phyloP scores from a whole-genome alignment of 2,329 filamentous ascomycete genomes.

The Xylariaceae sp. region DNA sequence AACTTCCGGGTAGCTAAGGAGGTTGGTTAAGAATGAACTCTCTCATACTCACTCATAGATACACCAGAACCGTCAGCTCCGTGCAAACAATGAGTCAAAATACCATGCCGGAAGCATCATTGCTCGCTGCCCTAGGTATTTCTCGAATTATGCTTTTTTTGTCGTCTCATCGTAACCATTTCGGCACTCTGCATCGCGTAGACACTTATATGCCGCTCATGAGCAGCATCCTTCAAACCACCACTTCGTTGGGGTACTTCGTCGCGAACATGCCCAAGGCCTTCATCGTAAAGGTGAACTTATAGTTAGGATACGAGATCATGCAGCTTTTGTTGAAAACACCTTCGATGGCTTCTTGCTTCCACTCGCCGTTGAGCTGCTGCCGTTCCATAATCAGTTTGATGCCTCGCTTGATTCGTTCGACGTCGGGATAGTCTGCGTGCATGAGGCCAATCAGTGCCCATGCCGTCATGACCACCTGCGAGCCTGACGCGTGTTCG shows the following conservation, averaged over 20 bases:
- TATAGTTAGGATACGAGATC: constrained; percentile 99
- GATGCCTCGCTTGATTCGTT: constrained; percentile 67
- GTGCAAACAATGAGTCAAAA: too few relatives aligned
- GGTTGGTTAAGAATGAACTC: too few relatives aligned
- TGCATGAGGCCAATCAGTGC: constrained; percentile 76
- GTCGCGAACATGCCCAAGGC: constrained; percentile 83
- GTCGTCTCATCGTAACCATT: background rate
- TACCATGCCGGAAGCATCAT: background rate
- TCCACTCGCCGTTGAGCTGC: constrained; percentile 85
- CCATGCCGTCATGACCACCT: constrained; percentile 95
- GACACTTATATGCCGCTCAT: background rate
- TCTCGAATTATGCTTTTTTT: background rate
- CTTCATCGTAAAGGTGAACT: constrained; percentile 92
- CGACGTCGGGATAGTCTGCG: constrained; percentile 71
- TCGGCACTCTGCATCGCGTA: background rate
- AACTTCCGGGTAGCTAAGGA: too few relatives aligned
- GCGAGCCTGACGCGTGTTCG: constrained; percentile 69
- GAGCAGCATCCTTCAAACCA: constrained; percentile 32
- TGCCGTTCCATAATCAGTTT: constrained; percentile 80
- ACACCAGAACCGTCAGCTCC: too few relatives aligned
- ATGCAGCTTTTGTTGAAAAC: constrained; percentile 99
- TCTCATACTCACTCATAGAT: too few relatives aligned
- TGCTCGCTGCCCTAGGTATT: background rate
- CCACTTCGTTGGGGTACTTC: constrained; percentile 60
- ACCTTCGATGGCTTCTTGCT: constrained; percentile 92